These are phyloP conservation scores for Zygoascus ofunaensis DNA, from an alignment of 805 yeast species.

Conservation along the genomic window DNA sequence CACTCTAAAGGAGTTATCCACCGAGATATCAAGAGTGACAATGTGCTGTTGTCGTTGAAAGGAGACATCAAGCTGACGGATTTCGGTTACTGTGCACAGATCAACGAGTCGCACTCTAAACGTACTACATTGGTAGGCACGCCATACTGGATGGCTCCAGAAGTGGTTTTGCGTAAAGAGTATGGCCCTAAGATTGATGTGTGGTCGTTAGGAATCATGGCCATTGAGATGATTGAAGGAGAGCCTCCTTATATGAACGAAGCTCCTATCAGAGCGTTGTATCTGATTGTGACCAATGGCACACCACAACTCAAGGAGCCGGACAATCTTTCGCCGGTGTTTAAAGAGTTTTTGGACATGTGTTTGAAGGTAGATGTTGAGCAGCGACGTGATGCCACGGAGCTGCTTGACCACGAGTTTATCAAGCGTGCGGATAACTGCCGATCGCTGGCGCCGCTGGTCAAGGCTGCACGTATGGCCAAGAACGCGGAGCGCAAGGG, in stretches of 20 bases:
- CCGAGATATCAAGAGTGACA: constrained; percentile 94
- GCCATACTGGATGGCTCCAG: constrained; percentile 99
- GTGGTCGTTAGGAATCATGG: constrained; percentile 98
- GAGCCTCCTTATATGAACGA: constrained; percentile 98
- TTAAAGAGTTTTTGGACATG: constrained; percentile 79
- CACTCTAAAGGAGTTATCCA: constrained; percentile 92
- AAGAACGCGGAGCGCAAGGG: constrained; percentile 15
- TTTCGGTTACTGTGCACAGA: constrained; percentile 78
- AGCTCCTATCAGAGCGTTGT: constrained; percentile 87
- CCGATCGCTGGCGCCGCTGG: constrained; percentile 28
- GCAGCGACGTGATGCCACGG: constrained; percentile 84
- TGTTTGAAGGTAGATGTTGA: constrained; percentile 92
- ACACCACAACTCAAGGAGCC: constrained; percentile 79
- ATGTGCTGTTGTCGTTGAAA: constrained; percentile 69
- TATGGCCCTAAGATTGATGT: constrained; percentile 96
- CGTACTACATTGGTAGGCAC: constrained; percentile 94
- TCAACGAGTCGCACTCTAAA: constrained; percentile 62
- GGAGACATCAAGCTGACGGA: constrained; percentile 93
- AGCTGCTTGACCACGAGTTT: constrained; percentile 66
- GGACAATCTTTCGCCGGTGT: constrained; percentile 57
- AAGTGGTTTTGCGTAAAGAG: constrained; percentile 87
- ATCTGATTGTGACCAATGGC: constrained; percentile 92
- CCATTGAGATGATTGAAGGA: constrained; percentile 97
- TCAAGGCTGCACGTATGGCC: constrained; percentile 24
- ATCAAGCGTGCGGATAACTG: constrained; percentile 25